Percentiles rank a stretch among this genome's conserved stretches.
Evolutionary conservation across 2,329 filamentous ascomycete species (phyloP).

Genomic region (Verticillium dahliae): DNA sequence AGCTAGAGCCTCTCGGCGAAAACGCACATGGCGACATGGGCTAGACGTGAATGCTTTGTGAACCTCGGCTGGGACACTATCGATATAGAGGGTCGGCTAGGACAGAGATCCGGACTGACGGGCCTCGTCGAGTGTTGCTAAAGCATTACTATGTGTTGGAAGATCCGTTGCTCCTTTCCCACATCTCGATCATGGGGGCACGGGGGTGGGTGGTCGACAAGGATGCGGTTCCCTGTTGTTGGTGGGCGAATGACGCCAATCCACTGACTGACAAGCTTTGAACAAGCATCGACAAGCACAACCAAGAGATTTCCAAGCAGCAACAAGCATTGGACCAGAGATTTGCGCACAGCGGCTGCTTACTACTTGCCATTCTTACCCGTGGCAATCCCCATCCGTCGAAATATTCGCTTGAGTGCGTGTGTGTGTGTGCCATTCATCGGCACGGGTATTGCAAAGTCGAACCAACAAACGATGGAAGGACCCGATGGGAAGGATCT

Average conservation of each 20-base stretch:
- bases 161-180: background rate
- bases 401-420: background rate
- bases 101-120: background rate
- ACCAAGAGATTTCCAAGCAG: background rate
- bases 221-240: background rate
- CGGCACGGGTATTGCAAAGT: background rate
- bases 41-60: background rate
- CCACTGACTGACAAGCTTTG: background rate
- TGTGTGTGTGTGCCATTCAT: background rate
- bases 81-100: background rate
- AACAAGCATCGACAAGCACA: background rate
- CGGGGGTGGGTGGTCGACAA: background rate
- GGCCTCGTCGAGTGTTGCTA: background rate
- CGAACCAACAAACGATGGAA: background rate
- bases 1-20: constrained; percentile 6
- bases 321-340: background rate
- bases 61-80: background rate
- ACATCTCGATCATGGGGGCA: background rate
- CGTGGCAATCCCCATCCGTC: background rate
- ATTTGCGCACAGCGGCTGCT: background rate
- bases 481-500: background rate
- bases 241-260: background rate
- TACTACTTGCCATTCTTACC: background rate
- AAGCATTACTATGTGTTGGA: background rate
- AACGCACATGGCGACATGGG: constrained; percentile 8